Evolutionary conservation across 495 filamentous ascomycete genomes (phyloP).

Genomic region (Letharia lupina): DNA sequence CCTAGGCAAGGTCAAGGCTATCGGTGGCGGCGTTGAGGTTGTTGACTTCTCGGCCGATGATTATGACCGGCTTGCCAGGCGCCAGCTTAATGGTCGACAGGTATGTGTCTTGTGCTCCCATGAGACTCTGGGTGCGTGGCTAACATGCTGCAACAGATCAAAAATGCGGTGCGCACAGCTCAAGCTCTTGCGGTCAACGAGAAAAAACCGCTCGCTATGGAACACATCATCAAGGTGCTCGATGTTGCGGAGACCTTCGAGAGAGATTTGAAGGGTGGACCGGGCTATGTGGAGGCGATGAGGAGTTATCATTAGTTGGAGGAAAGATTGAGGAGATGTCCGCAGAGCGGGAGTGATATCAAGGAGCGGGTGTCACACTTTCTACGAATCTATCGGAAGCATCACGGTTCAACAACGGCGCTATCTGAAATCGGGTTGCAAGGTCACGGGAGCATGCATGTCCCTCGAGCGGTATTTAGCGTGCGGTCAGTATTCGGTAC

Average conservation of each 20-base stretch:
- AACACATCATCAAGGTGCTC: constrained; percentile 73
- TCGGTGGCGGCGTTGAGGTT: constrained; percentile 50
- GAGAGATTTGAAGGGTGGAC: constrained; percentile 62
- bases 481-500: neutral
- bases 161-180: constrained; percentile 81
- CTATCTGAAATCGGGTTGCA: neutral
- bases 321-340: neutral
- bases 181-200: constrained; percentile 80
- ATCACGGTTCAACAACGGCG: neutral
- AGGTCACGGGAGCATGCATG: neutral
- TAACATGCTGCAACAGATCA: constrained; percentile 52
- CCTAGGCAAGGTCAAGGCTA: constrained; percentile 55
- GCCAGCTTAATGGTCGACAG: constrained; percentile 74
- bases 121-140: neutral
- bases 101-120: neutral
- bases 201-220: constrained; percentile 59
- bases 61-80: constrained; percentile 55
- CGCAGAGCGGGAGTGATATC: neutral
- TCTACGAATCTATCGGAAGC: neutral
- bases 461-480: neutral
- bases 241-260: constrained; percentile 79
- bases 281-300: constrained; percentile 36
- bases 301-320: constrained; percentile 12
- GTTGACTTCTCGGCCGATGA: constrained; percentile 61
- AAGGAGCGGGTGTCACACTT: neutral